Evolutionary conservation across 805 yeast genomes (phyloP), one percentile per base, ranked within the genome.

Genomic region (Pichia manshurica): DNA sequence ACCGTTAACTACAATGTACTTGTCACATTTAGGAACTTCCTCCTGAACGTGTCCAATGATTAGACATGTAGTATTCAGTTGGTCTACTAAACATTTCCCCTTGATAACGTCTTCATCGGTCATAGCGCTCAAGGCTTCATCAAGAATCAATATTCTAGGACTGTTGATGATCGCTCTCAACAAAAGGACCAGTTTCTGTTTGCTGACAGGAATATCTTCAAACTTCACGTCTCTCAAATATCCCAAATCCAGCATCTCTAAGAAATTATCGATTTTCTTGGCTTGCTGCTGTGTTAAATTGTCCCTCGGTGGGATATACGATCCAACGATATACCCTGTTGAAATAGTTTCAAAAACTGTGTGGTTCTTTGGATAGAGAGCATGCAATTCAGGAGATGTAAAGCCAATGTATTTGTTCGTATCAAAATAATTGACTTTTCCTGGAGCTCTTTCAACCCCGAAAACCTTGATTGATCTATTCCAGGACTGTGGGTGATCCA

Each of bases 401-500:
- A 86, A 81, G 0, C 97, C 96, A 46, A 93, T 86, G n/a, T 64
- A 58, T 39, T 76, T 74, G 65, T 91, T 91, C 51, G 87, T 81
- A 43, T 82, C 85, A 59, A 87, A 88, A 60, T 84, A 90, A 50
- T 79, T 81, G 15, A 82, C 78, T 35, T 68, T 71, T 2, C 98
- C 99, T 0, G 90, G 81, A 50, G 74, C 75, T 36, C 97, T 74
- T 8, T 81, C 76, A 29, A 73, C 73, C 0, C 89, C 88, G 55
- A 84, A 74, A 40, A 88, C 69, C 7, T 69, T 65, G 20, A 93
- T 73, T 20, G 75, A 78, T 5, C 79, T 74, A 55, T 79, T 82
- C 98, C 98, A 91, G 2, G 96, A 82, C 65, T 91, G 96, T 1
- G 99, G 99, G 62, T 91, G 99, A 57, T 91, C 99, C 4, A 96